A percentile compares a stretch with the other conserved stretches of the same genome.
Evolutionary conservation across 345 rosid genomes (phyloP).

Genomic region (Litchi chinensis): DNA sequence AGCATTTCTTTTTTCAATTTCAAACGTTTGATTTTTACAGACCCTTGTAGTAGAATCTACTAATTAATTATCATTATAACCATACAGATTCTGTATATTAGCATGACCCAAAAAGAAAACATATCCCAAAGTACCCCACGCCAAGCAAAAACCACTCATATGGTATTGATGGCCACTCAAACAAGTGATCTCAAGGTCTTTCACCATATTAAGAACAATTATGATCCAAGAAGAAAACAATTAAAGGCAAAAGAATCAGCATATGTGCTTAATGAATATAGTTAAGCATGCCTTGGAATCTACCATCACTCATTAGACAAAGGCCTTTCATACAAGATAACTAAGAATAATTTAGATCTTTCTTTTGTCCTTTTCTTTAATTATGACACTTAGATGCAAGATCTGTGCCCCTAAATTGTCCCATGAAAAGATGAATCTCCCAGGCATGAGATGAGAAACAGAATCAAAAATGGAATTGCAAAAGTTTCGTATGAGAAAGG

Average conservation of each 20-base stretch:
- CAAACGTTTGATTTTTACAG: no score
- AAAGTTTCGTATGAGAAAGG: slow-evolving; percentile 14
- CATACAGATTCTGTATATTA: no score
- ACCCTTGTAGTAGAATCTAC: no score
- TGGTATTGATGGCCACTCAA: background rate
- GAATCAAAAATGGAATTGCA: background rate
- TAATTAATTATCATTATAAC: no score
- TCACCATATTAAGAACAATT: slow-evolving; percentile 15
- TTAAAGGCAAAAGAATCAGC: background rate
- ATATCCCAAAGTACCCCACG: background rate
- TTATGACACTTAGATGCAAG: background rate
- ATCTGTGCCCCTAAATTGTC: background rate
- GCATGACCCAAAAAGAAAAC: background rate
- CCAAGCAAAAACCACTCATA: background rate
- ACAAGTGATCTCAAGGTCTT: background rate
- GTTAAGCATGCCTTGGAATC: background rate
- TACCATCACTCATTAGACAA: background rate
- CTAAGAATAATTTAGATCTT: background rate
- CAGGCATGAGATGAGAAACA: slow-evolving; percentile 5
- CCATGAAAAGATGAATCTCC: background rate
- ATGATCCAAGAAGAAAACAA: background rate
- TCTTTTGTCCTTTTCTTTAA: no score
- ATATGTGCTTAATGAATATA: background rate
- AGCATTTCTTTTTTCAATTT: no score
- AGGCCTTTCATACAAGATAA: background rate